Evolutionary conservation across 495 filamentous ascomycete genomes (phyloP), one percentile per base, ranked within the genome.

Genomic region (Podospora pseudoanserina): DNA sequence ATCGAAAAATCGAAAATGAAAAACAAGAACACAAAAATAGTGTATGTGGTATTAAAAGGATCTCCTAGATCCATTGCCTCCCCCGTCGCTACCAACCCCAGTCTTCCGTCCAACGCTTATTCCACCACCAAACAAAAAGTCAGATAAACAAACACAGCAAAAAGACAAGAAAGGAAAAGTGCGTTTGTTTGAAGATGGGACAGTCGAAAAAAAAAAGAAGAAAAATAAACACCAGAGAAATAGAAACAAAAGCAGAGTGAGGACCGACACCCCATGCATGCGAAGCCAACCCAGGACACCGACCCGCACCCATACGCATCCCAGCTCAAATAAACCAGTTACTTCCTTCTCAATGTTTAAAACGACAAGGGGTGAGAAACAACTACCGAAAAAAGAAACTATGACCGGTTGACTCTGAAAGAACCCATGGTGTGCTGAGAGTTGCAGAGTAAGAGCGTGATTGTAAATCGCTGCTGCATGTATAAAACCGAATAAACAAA

Each of bases 201-300:
- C 11, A 62, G 30, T 5, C 32, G 60, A 32, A 32, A 19, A 15
- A 20, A 11, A 59, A 59, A 59, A 28, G 20, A 69, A 19, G 27
- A 55, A 61, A 32, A 7, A 4, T 32, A 32, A 32, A 32, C 30
- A 32, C 30, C 30, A 62, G 18, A 34, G n/a, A 20, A 13, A 59
- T 1, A 58, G 13, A 65, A 20, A 44, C 34, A 61, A 62, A 62
- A 27, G 55, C 55, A 58, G n/a, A 26, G 64, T 39, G 30, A 57
- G 57, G 66, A 64, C 70, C 63, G 54, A 68, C 65, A 70, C 60
- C 71, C 71, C 71, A 73, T 73, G 71, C 71, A 73, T 68, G 63
- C 65, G 56, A 73, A 73, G 71, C 71, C 71, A 73, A 73, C 71
- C 71, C 71, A 70, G 63, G 55, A 58, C 55, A 58, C 55, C 55